Percentiles rank a stretch among this genome's conserved stretches.
Conservation (phyloP, 441 rosid genomes). For the Pelargonium australe region DNA sequence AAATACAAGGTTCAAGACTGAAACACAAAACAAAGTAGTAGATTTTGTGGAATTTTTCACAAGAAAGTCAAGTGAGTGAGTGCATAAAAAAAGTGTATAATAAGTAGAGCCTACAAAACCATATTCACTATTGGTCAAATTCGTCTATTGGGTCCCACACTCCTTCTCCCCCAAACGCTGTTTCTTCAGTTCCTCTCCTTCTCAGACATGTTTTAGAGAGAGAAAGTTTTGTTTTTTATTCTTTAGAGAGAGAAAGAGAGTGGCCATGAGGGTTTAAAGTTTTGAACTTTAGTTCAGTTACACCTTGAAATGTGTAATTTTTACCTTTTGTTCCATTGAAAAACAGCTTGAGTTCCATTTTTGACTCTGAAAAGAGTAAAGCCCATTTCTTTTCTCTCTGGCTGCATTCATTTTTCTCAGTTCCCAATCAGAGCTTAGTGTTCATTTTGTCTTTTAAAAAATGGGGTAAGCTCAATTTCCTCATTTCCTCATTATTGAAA, state of each 20-base stretch:
- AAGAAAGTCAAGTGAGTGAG: not conserved
- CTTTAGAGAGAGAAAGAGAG: conserved; percentile 16
- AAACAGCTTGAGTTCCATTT: conserved; percentile 2
- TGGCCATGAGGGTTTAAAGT: conserved; percentile 15
- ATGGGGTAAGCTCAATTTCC: conserved; percentile 31
- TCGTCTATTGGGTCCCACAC: conserved; percentile 31
- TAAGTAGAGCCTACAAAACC: not conserved
- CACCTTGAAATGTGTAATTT: not conserved
- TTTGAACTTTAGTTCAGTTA: not conserved
- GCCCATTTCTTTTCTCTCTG: not conserved
- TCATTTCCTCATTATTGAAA: conserved; percentile 28
- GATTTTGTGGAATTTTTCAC: too few species aligned
- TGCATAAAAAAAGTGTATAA: not conserved
- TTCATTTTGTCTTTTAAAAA: conserved; percentile 26
- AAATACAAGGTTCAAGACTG: too few species aligned
- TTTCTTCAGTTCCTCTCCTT: conserved; percentile 15
- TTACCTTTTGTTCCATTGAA: not conserved
- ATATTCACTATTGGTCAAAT: conserved; percentile 26
- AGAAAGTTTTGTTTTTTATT: conserved; percentile 7
- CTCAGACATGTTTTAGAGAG: conserved; percentile 5
- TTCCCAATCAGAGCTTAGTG: conserved; percentile 19
- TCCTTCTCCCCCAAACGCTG: conserved; percentile 18
- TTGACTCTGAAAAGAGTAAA: conserved; percentile 27
- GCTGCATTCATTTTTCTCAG: conserved; percentile 16
- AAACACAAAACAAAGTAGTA: too few species aligned